Evolutionary conservation across 2,329 filamentous ascomycete species (phyloP), one percentile per base, ranked within the genome.

Genomic region (Cordyceps tenuipes): DNA sequence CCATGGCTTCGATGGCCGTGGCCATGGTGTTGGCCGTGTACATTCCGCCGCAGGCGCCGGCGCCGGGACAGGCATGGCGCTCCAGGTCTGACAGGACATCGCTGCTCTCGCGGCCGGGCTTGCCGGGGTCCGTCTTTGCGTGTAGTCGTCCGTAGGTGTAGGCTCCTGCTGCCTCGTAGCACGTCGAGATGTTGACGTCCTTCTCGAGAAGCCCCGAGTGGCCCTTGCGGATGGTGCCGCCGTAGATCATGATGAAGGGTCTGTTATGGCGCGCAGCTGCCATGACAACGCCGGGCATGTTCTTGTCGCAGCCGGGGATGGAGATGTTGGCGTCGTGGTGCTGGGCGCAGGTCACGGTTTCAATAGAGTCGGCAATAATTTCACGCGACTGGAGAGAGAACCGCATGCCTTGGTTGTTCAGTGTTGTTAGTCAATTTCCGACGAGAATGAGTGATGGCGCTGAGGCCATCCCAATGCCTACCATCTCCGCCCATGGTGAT

Each of bases 401-500:
- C 59, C 93, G 82, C 93, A 97, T 97, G 64, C 92, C 90, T 92
- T n/a, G n/a, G 4, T 29, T 29, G 5, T 6, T 29, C 3, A 19
- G 47, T 19, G 4, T 8, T n/a, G 29, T 48, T 17, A 47, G 21
- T 53, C 44, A 50, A 5, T 48, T 59, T 57, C 5, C n/a, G 15
- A 8, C 1, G 21, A 9, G 31, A n/a, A 48, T 6, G 48, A 1
- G 5, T n/a, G 21, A 17, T 36, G 21, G 12, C 9, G 19, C 7
- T 5, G 66, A 76, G 64, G 39, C 7, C 5, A 29, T 1, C 7
- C 7, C 29, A 29, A 29, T 3, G 5, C 29, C 29, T 68, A 90
- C 89, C 91, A 77, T 96, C 90, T 65, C 88, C 88, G 58, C 93
- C 92, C 92, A 97, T 97, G 3, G 93, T 96, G 69, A 97, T 96